Conservation (phyloP, 169 alveolate genomes). For the Fabrea salina region DNA sequence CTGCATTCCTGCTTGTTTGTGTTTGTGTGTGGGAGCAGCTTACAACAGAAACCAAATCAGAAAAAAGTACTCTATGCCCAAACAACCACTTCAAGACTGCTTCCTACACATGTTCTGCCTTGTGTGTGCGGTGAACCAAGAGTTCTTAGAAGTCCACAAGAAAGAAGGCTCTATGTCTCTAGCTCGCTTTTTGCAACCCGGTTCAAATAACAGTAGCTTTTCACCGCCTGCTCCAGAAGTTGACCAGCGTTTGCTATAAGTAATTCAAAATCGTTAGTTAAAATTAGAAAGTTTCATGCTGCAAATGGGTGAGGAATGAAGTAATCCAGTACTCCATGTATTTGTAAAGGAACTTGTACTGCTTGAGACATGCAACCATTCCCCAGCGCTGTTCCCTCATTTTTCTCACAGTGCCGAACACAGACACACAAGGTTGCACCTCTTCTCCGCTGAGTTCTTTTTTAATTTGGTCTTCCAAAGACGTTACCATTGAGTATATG, state of each 20-base stretch:
- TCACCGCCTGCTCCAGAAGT: too few relatives aligned
- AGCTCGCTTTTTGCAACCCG: too few relatives aligned
- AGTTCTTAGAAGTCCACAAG: conserved; percentile 17
- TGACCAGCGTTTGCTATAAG: too few relatives aligned
- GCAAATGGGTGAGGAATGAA: too few relatives aligned
- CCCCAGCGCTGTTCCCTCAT: conserved; percentile 84
- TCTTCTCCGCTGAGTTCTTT: not conserved
- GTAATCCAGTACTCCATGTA: conserved; percentile 52
- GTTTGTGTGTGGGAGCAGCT: conserved; percentile 28
- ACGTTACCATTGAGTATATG: conserved; percentile 47
- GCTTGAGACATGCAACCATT: conserved; percentile 74
- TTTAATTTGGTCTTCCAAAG: not conserved
- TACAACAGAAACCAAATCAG: not conserved
- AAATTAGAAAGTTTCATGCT: too few relatives aligned
- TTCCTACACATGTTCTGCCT: not conserved
- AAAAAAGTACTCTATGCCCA: not conserved
- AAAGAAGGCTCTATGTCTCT: not conserved
- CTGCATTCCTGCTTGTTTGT: conserved; percentile 5
- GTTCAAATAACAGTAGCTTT: too few relatives aligned
- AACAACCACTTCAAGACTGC: not conserved
- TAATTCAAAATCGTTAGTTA: too few relatives aligned
- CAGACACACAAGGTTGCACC: conserved; percentile 2
- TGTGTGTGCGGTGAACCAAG: conserved; percentile 21
- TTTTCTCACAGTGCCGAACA: conserved; percentile 81
- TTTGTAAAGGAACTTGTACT: conserved; percentile 76